Evolutionary conservation across 2,329 filamentous ascomycete genomes (phyloP), one percentile per base, ranked within the genome.

Genomic region (Fusarium irregulare): DNA sequence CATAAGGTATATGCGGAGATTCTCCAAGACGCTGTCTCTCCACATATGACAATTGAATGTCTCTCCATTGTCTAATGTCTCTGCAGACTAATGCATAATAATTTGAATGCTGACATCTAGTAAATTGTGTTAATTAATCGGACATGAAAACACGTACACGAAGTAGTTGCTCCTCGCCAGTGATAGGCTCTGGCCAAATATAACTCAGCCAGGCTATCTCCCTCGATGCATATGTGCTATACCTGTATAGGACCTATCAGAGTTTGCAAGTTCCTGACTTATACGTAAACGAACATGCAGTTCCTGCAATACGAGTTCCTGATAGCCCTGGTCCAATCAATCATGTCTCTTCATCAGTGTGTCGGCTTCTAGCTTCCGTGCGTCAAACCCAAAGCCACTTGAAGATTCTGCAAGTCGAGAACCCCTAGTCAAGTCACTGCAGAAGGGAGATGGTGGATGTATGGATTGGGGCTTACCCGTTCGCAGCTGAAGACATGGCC

Each of bases 401-500:
- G 32, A 25, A 54, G 41, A 53, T 57, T 45, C 68, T 69, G 28
- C 56, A 53, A 51, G 55, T 55, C 25, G 41, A 45, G 48, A 53
- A 66, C 28, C 60, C 60, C 56, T 58, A 54, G 46, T 51, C 60
- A 54, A 54, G 40, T 51, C 56, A 54, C 53, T 60, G 41, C 47
- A 40, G 32, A 34, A 34, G 30, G 20, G 23, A 14, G 23, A 51
- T 27, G 32, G 40, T 23, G 45, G 46, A 49, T 37, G 44, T 44
- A 51, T 60, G 42, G 55, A 41, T 64, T 41, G 68, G 49, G 69
- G 66, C 62, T 70, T 70, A 55, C 30, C 21, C 16, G 57, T 61
- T 60, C 49, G 42, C 55, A 70, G 69, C 66, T 72, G 66, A 70
- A 56, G 58, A 25, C 23, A n/a, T 45, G 51, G 28, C 66, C 66